Evolutionary conservation across 23 red algal species (phyloP).

Genomic region (Chondrus crispus): DNA sequence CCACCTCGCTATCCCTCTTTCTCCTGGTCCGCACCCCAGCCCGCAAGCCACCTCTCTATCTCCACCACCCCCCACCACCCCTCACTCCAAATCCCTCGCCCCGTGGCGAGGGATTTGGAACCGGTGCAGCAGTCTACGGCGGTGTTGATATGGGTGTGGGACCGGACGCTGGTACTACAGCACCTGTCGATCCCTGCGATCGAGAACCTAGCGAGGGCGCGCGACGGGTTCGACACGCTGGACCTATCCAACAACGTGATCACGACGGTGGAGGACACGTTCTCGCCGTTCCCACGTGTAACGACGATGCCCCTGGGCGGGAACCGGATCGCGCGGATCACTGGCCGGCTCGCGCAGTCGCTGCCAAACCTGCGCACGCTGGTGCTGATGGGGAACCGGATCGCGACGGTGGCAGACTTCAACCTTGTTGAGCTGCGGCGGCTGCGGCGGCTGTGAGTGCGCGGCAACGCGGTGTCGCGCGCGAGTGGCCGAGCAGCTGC

Average conservation of each 20-base stretch:
- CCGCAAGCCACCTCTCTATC: constrained; percentile 26
- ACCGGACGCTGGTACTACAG: constrained; percentile 71
- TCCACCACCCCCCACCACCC: not conserved
- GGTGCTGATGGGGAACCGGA: constrained; percentile 68
- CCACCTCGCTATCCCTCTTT: not conserved
- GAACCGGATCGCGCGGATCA: constrained; percentile 51
- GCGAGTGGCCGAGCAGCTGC: no score
- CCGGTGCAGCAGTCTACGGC: no score
- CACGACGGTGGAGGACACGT: constrained; percentile 32
- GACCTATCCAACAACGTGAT: constrained; percentile 73
- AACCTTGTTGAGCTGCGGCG: constrained; percentile 49
- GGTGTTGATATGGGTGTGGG: no score
- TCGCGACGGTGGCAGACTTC: constrained; percentile 24
- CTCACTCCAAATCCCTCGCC: not conserved
- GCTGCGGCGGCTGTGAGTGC: no score
- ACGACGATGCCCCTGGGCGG: constrained; percentile 15
- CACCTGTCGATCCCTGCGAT: constrained; percentile 48
- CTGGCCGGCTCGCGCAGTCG: constrained; percentile 18
- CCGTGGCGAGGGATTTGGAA: no score
- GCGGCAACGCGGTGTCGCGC: no score
- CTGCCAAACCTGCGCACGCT: constrained; percentile 63
- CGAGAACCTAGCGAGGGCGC: constrained; percentile 57
- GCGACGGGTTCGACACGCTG: constrained; percentile 61
- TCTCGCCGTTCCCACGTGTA: constrained; percentile 65
- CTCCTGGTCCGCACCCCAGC: constrained; percentile 26